A percentile compares a stretch with the other conserved stretches of the same genome.
Evolutionary conservation across 2,329 filamentous ascomycete genomes (phyloP).

Genomic region (Talaromyces sp.): DNA sequence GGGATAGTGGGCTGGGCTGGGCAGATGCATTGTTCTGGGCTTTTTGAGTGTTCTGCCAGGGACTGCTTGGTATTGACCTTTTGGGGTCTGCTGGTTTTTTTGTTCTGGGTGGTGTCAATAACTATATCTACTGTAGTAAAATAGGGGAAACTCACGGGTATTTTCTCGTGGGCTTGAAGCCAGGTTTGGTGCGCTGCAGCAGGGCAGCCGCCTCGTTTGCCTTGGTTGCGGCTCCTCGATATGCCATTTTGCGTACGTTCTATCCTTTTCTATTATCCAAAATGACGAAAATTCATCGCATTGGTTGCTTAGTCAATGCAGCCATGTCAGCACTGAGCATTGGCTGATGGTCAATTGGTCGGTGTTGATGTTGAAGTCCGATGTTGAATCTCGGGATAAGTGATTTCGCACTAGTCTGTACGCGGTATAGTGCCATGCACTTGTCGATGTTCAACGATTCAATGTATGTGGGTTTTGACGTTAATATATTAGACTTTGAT

Average conservation of each 20-base stretch:
- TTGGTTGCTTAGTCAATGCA: background rate
- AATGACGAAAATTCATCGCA: background rate
- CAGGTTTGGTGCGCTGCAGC: background rate
- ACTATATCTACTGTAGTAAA: background rate
- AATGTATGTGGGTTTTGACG: background rate
- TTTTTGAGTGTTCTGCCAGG: background rate
- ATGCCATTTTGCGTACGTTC: background rate
- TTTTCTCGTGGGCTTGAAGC: background rate
- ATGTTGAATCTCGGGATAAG: background rate
- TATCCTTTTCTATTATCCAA: background rate
- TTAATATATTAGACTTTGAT: background rate
- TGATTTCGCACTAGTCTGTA: background rate
- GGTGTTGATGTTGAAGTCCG: background rate
- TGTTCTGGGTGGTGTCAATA: background rate
- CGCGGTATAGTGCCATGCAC: background rate
- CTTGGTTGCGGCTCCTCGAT: background rate
- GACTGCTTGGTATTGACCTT: background rate
- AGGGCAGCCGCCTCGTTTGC: background rate
- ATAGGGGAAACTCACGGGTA: background rate
- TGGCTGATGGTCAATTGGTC: background rate
- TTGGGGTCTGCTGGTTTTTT: background rate
- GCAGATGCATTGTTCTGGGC: background rate
- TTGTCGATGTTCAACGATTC: background rate
- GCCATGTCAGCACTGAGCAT: background rate
- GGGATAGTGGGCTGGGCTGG: slow-evolving; percentile 17